A percentile compares a stretch with the other conserved stretches of the same genome.
These are phyloP conservation scores for Sugiyamaella marilandica DNA, from an alignment of 805 yeast species.

Conservation along the genomic window DNA sequence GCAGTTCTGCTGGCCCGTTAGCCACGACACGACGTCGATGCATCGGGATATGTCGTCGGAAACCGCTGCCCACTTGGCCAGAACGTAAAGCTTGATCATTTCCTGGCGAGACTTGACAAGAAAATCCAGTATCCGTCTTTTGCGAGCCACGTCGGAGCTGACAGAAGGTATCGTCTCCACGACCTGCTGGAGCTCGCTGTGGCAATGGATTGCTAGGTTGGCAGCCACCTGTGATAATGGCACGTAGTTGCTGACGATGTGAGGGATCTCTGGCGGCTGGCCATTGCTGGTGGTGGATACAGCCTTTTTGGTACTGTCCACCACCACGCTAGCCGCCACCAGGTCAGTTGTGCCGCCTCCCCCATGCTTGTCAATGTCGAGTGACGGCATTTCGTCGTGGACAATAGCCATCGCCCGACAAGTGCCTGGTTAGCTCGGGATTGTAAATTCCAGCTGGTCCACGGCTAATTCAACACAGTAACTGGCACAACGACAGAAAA, in stretches of 20 bases:
- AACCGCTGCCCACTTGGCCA: slow-evolving; percentile 82
- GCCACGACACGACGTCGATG: slow-evolving; percentile 85
- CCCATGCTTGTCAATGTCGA: neutral
- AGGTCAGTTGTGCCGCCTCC: neutral
- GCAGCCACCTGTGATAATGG: slow-evolving; percentile 58
- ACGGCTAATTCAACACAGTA: too few relatives aligned
- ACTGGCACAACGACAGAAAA: too few relatives aligned
- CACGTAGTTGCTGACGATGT: slow-evolving; percentile 63
- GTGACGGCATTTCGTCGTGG: neutral
- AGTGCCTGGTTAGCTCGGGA: neutral
- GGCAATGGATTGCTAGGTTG: slow-evolving; percentile 57
- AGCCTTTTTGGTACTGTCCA: neutral
- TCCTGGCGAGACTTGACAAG: slow-evolving; percentile 75
- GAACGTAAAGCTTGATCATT: slow-evolving; percentile 75
- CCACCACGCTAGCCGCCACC: neutral
- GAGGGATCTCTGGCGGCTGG: slow-evolving; percentile 47
- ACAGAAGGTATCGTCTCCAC: slow-evolving; percentile 56
- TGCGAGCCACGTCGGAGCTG: slow-evolving; percentile 57
- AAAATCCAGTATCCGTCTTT: slow-evolving; percentile 61
- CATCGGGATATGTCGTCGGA: slow-evolving; percentile 65
- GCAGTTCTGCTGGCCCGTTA: slow-evolving; percentile 69
- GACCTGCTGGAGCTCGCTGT: slow-evolving; percentile 54
- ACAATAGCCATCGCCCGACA: neutral
- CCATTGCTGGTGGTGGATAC: neutral
- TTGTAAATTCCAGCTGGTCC: too few relatives aligned